Evolutionary conservation across 257 asterid species (phyloP).

Genomic region (Hygrophila difformis): DNA sequence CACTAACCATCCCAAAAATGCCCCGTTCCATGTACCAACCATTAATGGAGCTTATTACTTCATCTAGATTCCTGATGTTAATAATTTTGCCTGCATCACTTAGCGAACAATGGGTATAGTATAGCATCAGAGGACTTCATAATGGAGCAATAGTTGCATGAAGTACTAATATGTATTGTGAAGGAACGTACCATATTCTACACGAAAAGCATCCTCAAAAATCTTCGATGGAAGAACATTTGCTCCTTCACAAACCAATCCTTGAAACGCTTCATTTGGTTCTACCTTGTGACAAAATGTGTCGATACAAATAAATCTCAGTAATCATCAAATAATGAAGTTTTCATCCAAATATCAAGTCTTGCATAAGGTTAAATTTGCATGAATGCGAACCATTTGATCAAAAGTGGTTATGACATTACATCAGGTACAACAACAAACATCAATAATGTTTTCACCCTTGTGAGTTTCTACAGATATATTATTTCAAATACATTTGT

Average conservation of each 20-base stretch:
- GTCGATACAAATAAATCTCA: constrained; percentile 14
- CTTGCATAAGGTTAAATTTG: neutral
- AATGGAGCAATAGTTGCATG: constrained; percentile 1
- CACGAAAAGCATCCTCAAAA: constrained; percentile 88
- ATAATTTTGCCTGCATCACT: constrained; percentile 90
- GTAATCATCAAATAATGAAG: constrained; percentile 14
- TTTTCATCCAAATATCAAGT: neutral
- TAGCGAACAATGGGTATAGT: constrained; percentile 37
- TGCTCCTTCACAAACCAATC: constrained; percentile 98
- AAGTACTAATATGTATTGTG: constrained; percentile 5
- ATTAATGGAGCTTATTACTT: constrained; percentile 79
- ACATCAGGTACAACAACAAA: neutral
- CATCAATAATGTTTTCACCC: neutral
- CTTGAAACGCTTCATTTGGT: constrained; percentile 96
- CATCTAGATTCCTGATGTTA: constrained; percentile 80
- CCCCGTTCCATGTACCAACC: constrained; percentile 99
- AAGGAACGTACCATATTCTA: constrained; percentile 64
- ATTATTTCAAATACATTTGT: too few species aligned
- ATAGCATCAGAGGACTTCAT: constrained; percentile 32
- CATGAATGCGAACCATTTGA: neutral
- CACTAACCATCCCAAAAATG: constrained; percentile 90
- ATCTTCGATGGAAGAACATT: constrained; percentile 88
- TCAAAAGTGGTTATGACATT: neutral
- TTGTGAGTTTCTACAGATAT: neutral
- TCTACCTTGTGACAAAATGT: constrained; percentile 75